Evolutionary conservation across 495 filamentous ascomycete genomes (phyloP), one percentile per base, ranked within the genome.

Genomic region (Pseudoneurospora amorphoporcata): DNA sequence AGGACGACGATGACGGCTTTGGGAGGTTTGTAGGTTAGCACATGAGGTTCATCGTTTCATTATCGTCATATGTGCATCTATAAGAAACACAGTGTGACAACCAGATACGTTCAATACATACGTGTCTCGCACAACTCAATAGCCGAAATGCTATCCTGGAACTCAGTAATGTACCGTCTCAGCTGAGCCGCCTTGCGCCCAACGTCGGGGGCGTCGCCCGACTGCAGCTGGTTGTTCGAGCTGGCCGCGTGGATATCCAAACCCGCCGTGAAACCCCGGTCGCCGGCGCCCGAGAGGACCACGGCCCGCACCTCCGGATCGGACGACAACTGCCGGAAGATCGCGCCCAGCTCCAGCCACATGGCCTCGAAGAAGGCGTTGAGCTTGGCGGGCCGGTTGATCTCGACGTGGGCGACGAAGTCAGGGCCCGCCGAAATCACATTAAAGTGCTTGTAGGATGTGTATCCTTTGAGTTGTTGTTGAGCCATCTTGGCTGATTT

Each of bases 101-200:
- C 12, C 2, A 5, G 8, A 17, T 19, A 53, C 45, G 5, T 2
- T 53, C 19, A 10, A 61, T 35, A 76, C 85, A 65, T 81, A 90
- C 89, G 95, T 83, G 98, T 99, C 82, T 94, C 92, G 81, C 95
- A 98, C 72, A 85, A 88, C 82, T 97, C 95, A 42, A 98, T 82
- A 19, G 88, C 84, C 4, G 85, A 83, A 75, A 99, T 89, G 74
- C 90, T 91, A 71, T 88, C 84, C 78, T 99, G 95, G 77, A 97
- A 95, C 69, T 91, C 86, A 71, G 81, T 75, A 73, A 98, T 89
- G 76, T 92, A 87, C 40, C 91, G 86, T 47, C 91, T 86, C 17
- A 95, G 76, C 8, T 76, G 76, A 39, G 82, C 84, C 0, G 94
- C 93, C 75, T 85, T 89, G 70, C 94, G 84, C n/a, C 91, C 91